Percentiles rank a stretch among this genome's conserved stretches.
These are phyloP conservation scores for Clavispora carvajalis DNA, from an alignment of 805 yeast genomes.

Conservation along the genomic window DNA sequence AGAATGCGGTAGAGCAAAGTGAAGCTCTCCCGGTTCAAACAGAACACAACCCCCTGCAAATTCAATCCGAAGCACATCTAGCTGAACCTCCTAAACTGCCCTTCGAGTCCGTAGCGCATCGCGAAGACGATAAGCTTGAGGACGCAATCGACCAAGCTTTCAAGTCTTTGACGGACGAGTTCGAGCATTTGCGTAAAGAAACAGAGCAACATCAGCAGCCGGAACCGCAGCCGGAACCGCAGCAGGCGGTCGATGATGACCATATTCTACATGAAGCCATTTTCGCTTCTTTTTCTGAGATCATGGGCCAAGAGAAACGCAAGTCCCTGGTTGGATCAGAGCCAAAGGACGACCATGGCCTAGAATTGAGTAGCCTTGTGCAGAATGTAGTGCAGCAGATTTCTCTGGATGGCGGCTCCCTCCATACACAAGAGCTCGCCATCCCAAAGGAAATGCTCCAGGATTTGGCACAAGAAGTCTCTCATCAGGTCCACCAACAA, in stretches of 20 bases:
- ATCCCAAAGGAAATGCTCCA: constrained; percentile 21
- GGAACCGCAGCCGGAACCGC: background rate
- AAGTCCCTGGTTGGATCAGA: constrained; percentile 1
- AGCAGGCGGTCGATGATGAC: constrained; percentile 8
- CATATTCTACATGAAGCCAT: constrained; percentile 17
- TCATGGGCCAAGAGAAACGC: constrained; percentile 1
- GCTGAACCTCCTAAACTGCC: background rate
- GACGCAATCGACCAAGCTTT: constrained; percentile 7
- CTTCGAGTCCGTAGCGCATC: background rate
- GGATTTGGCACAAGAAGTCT: constrained; percentile 27
- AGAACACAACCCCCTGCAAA: no score
- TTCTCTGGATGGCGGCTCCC: constrained; percentile 3
- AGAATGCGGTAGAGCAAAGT: no score
- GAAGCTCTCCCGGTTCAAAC: no score
- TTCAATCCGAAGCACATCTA: no score
- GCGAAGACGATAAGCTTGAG: constrained; percentile 6
- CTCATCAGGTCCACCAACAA: constrained; percentile 18
- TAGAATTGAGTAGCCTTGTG: constrained; percentile 20
- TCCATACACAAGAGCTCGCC: constrained; percentile 8
- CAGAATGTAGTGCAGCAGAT: constrained; percentile 23
- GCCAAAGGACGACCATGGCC: background rate
- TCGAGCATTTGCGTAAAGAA: background rate
- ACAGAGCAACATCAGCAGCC: background rate
- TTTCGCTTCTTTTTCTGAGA: constrained; percentile 16
- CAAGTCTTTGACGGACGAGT: background rate